A percentile compares a stretch with the other conserved stretches of the same genome.
Conservation (phyloP, 805 yeast genomes). For the Scheffersomyces ergatensis region DNA sequence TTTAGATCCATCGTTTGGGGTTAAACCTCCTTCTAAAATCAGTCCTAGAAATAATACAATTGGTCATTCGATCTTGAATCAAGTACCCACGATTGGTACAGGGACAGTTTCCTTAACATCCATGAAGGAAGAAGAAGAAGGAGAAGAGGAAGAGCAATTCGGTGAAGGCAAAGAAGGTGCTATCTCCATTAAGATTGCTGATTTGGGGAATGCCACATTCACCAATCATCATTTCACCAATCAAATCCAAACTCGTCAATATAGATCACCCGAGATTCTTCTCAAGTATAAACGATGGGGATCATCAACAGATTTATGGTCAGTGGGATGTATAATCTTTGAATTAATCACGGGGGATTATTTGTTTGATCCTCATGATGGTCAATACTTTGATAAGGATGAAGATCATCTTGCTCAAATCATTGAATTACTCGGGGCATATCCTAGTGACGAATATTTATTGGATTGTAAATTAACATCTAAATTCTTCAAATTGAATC, state of each 20-base stretch:
- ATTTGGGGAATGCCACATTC: constrained; percentile 91
- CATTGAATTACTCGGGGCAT: constrained; percentile 49
- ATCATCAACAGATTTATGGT: constrained; percentile 61
- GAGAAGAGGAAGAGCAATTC: background rate
- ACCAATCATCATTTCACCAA: constrained; percentile 76
- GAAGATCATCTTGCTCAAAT: constrained; percentile 66
- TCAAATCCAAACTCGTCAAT: constrained; percentile 89
- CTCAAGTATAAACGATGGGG: constrained; percentile 51
- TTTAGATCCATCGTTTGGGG: background rate
- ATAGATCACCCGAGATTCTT: constrained; percentile 78
- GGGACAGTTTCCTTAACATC: background rate
- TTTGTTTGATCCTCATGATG: constrained; percentile 58
- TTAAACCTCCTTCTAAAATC: background rate
- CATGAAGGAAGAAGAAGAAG: background rate
- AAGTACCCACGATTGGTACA: background rate
- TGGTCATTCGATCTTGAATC: background rate
- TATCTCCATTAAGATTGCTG: constrained; percentile 73
- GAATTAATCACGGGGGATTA: constrained; percentile 63
- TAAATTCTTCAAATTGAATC: constrained; percentile 38
- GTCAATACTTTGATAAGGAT: constrained; percentile 46
- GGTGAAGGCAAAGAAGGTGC: background rate
- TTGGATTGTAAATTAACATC: constrained; percentile 36
- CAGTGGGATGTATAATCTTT: constrained; percentile 55
- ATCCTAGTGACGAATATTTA: constrained; percentile 39
- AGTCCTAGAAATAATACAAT: background rate